Percentiles rank a stretch among this genome's conserved stretches.
Evolutionary conservation across 768 basidiomycete genomes (phyloP).

Genomic region (Glaciozyma martinii): DNA sequence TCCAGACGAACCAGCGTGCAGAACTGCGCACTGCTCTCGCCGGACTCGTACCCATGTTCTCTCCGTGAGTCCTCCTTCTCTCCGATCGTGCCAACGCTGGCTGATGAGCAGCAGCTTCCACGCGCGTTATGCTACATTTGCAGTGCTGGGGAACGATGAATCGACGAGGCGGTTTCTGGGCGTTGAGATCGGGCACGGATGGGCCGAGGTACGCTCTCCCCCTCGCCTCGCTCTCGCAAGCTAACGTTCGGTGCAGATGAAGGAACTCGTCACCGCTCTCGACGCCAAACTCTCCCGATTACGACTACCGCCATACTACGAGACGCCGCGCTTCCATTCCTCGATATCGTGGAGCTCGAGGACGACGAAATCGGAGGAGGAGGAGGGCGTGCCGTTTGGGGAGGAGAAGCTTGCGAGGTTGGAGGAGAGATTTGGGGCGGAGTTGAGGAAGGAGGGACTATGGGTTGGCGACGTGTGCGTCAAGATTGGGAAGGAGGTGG

Average conservation of each 20-base stretch:
- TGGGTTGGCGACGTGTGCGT: conserved; percentile 51
- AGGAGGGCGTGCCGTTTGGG: conserved; percentile 53
- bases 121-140: conserved; percentile 62
- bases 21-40: conserved; percentile 59
- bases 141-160: conserved; percentile 69
- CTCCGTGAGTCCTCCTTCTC: conserved; percentile 43
- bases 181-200: conserved; percentile 74
- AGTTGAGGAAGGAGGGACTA: conserved; percentile 49
- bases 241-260: conserved; percentile 47
- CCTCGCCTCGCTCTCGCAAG: background rate
- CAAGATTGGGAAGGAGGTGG: conserved; percentile 62
- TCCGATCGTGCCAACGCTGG: conserved; percentile 6
- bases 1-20: conserved; percentile 70
- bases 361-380: conserved; percentile 28
- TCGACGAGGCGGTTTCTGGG: conserved; percentile 69
- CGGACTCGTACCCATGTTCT: conserved; percentile 45
- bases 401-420: conserved; percentile 46
- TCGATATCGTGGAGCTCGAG: conserved; percentile 67
- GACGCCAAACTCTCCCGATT: conserved; percentile 52
- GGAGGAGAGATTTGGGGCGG: conserved; percentile 46
- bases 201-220: conserved; percentile 53
- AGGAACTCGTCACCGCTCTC: conserved; percentile 50
- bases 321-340: conserved; percentile 71
- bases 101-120: conserved; percentile 49
- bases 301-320: conserved; percentile 71